Evolutionary conservation across 2,329 filamentous ascomycete genomes (phyloP).

Genomic region (Aureobasidium mangrovei): DNA sequence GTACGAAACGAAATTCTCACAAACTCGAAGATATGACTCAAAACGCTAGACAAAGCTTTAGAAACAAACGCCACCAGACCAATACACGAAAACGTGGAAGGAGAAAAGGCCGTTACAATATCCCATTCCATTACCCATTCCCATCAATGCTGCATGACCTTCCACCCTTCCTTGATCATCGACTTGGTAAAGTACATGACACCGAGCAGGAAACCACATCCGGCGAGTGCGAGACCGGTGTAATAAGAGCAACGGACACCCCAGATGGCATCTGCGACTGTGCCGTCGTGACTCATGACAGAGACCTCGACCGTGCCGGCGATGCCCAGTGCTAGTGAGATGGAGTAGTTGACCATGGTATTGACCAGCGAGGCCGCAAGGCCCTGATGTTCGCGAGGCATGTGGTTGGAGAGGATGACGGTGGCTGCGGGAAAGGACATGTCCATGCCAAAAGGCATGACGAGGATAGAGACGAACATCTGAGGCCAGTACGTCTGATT

Average conservation of each 20-base stretch:
- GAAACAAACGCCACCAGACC: not conserved
- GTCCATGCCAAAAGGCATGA: slow-evolving; percentile 31
- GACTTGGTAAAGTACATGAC: slow-evolving; percentile 18
- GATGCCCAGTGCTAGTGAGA: slow-evolving; percentile 20
- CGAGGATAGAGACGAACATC: slow-evolving; percentile 28
- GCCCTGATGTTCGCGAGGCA: slow-evolving; percentile 24
- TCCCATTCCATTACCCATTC: not conserved
- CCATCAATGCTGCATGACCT: slow-evolving; percentile 10
- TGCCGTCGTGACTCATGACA: slow-evolving; percentile 14
- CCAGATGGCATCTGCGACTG: slow-evolving; percentile 10
- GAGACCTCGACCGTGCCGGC: slow-evolving; percentile 19
- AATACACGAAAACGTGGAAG: not conserved
- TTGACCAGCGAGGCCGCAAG: slow-evolving; percentile 22
- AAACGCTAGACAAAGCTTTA: not conserved
- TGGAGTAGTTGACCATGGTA: slow-evolving; percentile 24
- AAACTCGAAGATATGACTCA: too few species aligned
- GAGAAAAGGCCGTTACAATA: not conserved
- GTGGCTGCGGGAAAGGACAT: slow-evolving; percentile 24
- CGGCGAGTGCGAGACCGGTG: slow-evolving; percentile 20
- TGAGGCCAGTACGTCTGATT: slow-evolving; percentile 31
- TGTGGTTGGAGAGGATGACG: slow-evolving; percentile 23
- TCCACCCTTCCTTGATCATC: slow-evolving; percentile 16
- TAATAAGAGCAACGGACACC: slow-evolving; percentile 22
- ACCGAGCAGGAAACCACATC: slow-evolving; percentile 18
- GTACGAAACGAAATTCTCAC: too few species aligned